Evolutionary conservation across 2,329 filamentous ascomycete genomes (phyloP), one percentile per base, ranked within the genome.

Genomic region (Fusarium sulawesiense): DNA sequence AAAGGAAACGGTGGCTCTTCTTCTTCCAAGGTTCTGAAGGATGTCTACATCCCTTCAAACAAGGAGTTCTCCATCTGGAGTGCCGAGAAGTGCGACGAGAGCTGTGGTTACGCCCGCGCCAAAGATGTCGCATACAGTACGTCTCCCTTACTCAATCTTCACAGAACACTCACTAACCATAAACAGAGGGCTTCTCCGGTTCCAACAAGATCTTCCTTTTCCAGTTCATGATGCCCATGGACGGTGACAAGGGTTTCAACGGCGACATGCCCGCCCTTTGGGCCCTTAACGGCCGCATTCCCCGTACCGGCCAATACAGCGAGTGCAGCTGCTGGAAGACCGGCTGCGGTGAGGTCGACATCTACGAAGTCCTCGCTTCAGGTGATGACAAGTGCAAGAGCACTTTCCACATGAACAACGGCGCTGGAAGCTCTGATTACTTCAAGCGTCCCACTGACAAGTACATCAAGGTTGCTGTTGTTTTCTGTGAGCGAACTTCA

Each of bases 221-320:
- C 73, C 87, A 93, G 73, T 92, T 94, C 78, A 83, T 83, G 58
- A 94, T 94, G 92, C 91, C 91, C 11, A 76, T 85, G 49, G 86
- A 87, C 60, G 86, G 85, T 65, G 77, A 82, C 55, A 80, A 77
- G n/a, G 82, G 82, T 60, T 83, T 83, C 73, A 87, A 89, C 75
- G 82, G 78, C 44, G 88, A 94, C 79, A 92, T 92, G 86, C 91
- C 92, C 11, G 89, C 92, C 44, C 86, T 91, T 78, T 94, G 92
- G 92, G 82, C 91, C 51, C 86, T 94, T 64, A 94, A 94, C 80
- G 89, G 88, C 20, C 85, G 88, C 64, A 92, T 94, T 66, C 88
- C 91, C 27, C 89, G 89, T 64, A 89, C 90, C 7, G 82, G 86
- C 7, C 91, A 94, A 78, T 94, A 94, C 81, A 85, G 85, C 68